Evolutionary conservation across 768 basidiomycete genomes (phyloP).

Genomic region (Rhodotorula kratochvilovae): DNA sequence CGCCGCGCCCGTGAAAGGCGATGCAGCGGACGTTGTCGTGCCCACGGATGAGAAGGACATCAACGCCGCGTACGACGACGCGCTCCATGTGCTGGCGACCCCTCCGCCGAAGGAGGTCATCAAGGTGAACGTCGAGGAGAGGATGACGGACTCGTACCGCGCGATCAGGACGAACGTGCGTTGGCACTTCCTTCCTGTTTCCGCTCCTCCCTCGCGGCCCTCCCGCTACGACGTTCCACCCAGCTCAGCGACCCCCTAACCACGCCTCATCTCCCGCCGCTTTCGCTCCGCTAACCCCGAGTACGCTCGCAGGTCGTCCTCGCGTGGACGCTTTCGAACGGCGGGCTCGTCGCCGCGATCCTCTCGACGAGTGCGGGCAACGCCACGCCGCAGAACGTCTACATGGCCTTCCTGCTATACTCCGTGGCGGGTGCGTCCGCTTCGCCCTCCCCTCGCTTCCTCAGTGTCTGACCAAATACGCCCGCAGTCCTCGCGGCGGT

Average conservation of each 20-base stretch:
- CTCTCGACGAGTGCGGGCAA: conserved; percentile 34
- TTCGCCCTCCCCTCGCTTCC: no score
- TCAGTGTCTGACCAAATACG: conserved; percentile 20
- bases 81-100: conserved; percentile 69
- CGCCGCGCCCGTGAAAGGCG: conserved; percentile 52
- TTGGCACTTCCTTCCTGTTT: no score
- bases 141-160: conserved; percentile 81
- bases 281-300: no score
- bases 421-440: conserved; percentile 36
- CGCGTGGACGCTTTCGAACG: conserved; percentile 80
- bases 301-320: no score
- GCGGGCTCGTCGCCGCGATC: conserved; percentile 40
- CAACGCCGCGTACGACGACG: conserved; percentile 84
- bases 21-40: conserved; percentile 76
- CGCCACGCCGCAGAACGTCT: no score
- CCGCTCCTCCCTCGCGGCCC: no score
- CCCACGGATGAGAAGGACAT: conserved; percentile 80
- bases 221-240: no score
- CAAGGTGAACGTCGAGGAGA: conserved; percentile 59
- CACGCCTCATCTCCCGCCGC: no score
- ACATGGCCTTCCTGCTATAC: conserved; percentile 42
- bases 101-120: conserved; percentile 70
- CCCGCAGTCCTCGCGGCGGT: conserved; percentile 16
- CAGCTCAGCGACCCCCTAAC: no score
- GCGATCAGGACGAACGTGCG: conserved; percentile 79